Base-by-base conservation (phyloP, 1,139 yeast genomes). In the Kodamaea derodonti region DNA sequence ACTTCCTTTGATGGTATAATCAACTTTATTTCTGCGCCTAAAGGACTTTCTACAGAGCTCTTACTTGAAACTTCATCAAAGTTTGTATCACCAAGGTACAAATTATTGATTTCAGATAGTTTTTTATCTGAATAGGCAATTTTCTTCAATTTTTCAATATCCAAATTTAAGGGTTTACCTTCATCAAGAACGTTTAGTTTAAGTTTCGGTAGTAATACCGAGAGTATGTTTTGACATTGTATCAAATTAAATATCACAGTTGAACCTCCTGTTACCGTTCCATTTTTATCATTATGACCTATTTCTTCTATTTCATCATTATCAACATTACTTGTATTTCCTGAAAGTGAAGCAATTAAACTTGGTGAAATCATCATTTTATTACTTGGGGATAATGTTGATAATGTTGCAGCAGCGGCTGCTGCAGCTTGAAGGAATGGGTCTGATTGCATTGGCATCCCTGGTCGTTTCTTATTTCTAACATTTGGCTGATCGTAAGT, bases 1-100 rank as follows among this genome's bases (percentile, higher is more conserved):
- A 75, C 73, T 27, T 80, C 81, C 47, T 84, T 78, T 1, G 90
- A 75, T 0, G 97, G 97, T 30, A 88, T 60, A 7, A 83, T 78
- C 32, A 86, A 74, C 45, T 73, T 80, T 45, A 86, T 74, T 49
- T 80, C 80, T 13, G 50, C 46, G 3, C 62, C 56, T 16, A 35
- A 45, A 36, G 47, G 42, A 4, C 41, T 35, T 11, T 45, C 66
- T 16, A 52, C 58, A 15, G 15, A n/a, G 7, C 13, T 18, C 6
- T n/a, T 20, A 18, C 14, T 20, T 14, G 13, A 12, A 8, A 5
- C 7, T 13, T 17, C 15, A 20, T 17, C 23, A 9, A 8, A 4
- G 1, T 41, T 27, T 8, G 32, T 25, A 2, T 49, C 50, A 29
- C 62, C 65, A 22, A 47, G 42, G 49, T 54, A 54, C 34, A 43